Evolutionary conservation across 139 green algal genomes (phyloP).

Genomic region (Tetratostichococcus sp.): DNA sequence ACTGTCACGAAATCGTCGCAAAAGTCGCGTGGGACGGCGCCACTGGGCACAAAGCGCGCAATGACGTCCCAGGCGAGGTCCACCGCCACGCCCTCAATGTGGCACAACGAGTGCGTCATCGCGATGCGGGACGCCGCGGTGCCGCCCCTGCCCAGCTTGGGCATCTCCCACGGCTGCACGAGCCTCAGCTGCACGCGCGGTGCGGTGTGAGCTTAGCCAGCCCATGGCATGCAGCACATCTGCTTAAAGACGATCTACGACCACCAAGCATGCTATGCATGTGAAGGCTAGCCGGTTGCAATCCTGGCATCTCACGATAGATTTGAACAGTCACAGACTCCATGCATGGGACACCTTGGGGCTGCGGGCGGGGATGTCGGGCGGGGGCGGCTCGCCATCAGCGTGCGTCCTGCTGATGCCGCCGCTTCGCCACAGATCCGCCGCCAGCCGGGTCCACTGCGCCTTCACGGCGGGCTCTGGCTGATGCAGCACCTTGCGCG

Average conservation of each 20-base stretch:
- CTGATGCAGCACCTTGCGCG: neutral
- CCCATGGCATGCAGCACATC: no score
- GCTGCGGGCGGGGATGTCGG: slow-evolving; percentile 17
- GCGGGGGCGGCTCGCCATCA: neutral
- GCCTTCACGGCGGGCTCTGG: neutral
- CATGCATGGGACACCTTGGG: slow-evolving; percentile 11
- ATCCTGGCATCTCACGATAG: no score
- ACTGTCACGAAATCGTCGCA: slow-evolving; percentile 84
- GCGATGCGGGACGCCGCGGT: slow-evolving; percentile 47
- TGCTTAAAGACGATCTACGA: no score
- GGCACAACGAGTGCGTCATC: slow-evolving; percentile 47
- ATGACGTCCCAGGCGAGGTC: slow-evolving; percentile 85
- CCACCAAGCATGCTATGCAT: no score
- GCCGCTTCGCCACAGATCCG: neutral
- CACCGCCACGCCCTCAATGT: slow-evolving; percentile 81
- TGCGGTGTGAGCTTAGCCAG: no score
- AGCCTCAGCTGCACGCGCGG: slow-evolving; percentile 55
- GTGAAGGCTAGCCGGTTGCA: no score
- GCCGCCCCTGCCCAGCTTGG: slow-evolving; percentile 59
- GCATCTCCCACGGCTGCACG: slow-evolving; percentile 39
- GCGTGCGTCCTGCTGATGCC: neutral
- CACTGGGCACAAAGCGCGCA: slow-evolving; percentile 58
- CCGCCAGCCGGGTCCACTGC: neutral
- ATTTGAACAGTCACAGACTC: no score
- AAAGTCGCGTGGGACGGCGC: slow-evolving; percentile 60